Evolutionary conservation across 2,329 filamentous ascomycete species (phyloP), one percentile per base, ranked within the genome.

Genomic region (Paecilomyces variotii): DNA sequence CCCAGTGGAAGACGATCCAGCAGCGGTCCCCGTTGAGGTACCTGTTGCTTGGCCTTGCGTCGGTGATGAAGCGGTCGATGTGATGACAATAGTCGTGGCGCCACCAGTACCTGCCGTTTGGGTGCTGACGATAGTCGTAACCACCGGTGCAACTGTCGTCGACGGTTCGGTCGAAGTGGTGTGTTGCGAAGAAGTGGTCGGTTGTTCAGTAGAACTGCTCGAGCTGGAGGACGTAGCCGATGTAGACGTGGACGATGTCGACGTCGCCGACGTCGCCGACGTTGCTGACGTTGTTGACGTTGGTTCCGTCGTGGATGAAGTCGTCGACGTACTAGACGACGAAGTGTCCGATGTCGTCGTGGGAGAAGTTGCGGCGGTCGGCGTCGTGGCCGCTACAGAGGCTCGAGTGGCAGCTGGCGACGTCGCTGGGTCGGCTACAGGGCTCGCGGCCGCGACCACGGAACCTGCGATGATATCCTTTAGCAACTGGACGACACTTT

Each of bases 1-100:
- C 4, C 65, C 59, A 2, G 70, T 65, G 1, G 68, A 57, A 26
- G 68, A 62, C 24, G 61, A 60, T 14, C 65, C 70, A 14, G 66
- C 64, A 24, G 68, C 65, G 12, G 71, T 60, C n/a, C 69, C 62
- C 7, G 67, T 61, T 49, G 68, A 60, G 26, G 65, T 60, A 30
- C 58, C 61, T 5, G 64, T 35, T 9, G 57, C 58, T 11, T 57
- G 51, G 4, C 60, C 58, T 3, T 59, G 57, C 12, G 62, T 59
- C 45, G 28, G 9, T 39, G 56, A 57, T 26, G 62, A 59, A n/a
- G 62, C 59, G 4, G 65, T 65, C 9, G 63, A 64, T 3, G 64
- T 65, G 53, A 67, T 62, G 14, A 62, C 62, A 53, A 72, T 60
- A 11, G 65, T 63, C 24, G 66, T 71, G 19, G 62, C 59, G 24